These are phyloP conservation scores for Malassezia furfur DNA, from an alignment of 1,284 basidiomycete genomes.

Conservation along the genomic window DNA sequence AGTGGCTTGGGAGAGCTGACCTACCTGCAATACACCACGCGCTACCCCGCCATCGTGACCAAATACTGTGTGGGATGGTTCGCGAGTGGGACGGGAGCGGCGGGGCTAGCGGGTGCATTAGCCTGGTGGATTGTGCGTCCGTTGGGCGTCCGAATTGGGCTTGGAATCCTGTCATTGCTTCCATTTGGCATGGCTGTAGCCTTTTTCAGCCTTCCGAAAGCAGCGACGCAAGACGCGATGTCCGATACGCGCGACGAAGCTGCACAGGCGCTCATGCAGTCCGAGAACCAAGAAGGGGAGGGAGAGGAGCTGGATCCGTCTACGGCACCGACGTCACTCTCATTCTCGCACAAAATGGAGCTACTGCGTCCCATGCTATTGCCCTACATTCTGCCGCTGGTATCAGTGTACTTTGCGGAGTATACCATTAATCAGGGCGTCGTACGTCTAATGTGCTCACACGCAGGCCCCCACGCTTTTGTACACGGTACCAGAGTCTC, in stretches of 20 bases:
- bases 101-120: slow-evolving; percentile 80
- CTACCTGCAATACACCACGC: slow-evolving; percentile 83
- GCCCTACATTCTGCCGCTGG: slow-evolving; percentile 40
- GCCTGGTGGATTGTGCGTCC: slow-evolving; percentile 88
- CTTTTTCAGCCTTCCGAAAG: slow-evolving; percentile 17
- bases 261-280: not conserved
- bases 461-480: slow-evolving; percentile 76
- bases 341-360: slow-evolving; percentile 35
- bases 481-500: slow-evolving; percentile 67
- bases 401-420: slow-evolving; percentile 44
- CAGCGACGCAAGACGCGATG: no score
- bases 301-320: not conserved
- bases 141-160: slow-evolving; percentile 70
- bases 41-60: slow-evolving; percentile 41
- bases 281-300: not conserved
- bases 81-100: slow-evolving; percentile 74
- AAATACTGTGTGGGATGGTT: slow-evolving; percentile 45
- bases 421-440: slow-evolving; percentile 48
- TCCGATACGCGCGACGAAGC: not conserved
- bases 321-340: slow-evolving; percentile 5
- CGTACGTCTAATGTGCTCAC: slow-evolving; percentile 79
- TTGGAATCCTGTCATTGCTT: slow-evolving; percentile 53
- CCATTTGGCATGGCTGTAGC: slow-evolving; percentile 34
- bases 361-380: slow-evolving; percentile 39
- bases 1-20: slow-evolving; percentile 90